Conservation (phyloP, 2,329 filamentous ascomycete species). For the Neopestalotiopsis rosae region DNA sequence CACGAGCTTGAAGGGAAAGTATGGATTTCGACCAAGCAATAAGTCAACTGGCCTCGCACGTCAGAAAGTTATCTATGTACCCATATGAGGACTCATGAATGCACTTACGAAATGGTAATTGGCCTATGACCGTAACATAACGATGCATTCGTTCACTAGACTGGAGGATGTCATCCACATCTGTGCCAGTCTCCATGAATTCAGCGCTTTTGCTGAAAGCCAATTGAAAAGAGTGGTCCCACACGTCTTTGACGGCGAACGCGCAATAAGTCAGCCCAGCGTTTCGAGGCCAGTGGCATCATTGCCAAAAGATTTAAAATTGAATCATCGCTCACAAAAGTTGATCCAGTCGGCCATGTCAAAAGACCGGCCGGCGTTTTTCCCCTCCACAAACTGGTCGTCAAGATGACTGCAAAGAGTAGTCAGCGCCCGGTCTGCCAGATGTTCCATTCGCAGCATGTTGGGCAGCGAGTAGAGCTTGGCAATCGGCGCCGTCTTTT, state of each 20-base stretch:
- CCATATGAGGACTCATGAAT: neutral
- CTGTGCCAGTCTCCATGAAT: constrained; percentile 43
- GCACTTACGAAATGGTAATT: constrained; percentile 29
- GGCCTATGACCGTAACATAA: constrained; percentile 35
- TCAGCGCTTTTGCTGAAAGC: constrained; percentile 47
- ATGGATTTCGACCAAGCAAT: constrained; percentile 43
- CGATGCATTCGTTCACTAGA: constrained; percentile 38
- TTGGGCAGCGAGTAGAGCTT: constrained; percentile 39
- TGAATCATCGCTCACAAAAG: constrained; percentile 33
- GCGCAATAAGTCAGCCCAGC: too few species aligned
- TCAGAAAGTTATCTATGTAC: neutral
- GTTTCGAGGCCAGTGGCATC: too few species aligned
- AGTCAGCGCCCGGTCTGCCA: constrained; percentile 30
- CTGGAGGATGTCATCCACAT: constrained; percentile 43
- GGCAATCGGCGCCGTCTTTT: constrained; percentile 34
- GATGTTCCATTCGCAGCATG: constrained; percentile 35
- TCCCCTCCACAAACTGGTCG: constrained; percentile 35
- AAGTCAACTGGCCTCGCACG: constrained; percentile 32
- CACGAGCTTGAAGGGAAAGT: constrained; percentile 8
- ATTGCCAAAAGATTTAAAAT: constrained; percentile 25
- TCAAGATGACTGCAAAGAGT: constrained; percentile 29
- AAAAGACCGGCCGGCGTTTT: constrained; percentile 29
- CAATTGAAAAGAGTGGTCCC: constrained; percentile 48
- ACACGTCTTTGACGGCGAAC: constrained; percentile 26
- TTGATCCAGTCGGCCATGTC: constrained; percentile 47